Evolutionary conservation across 23 red algal species (phyloP).

Genomic region (Gracilaria domingensis): DNA sequence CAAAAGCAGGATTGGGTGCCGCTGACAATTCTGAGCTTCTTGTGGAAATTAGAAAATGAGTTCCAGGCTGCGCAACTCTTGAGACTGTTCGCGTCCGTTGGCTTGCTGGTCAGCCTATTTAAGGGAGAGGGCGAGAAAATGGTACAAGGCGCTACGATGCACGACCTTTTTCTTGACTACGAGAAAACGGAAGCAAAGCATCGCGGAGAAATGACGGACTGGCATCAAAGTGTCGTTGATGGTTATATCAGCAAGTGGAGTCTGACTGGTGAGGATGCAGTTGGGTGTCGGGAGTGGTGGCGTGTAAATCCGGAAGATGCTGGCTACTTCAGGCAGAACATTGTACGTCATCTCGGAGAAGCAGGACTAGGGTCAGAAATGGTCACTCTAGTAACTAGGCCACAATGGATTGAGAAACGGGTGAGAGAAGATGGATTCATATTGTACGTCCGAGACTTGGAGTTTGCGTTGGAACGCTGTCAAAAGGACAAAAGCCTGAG

Average conservation of each 20-base stretch:
- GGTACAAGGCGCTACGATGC: conserved; percentile 9
- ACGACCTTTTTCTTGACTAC: conserved; percentile 27
- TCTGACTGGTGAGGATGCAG: background rate
- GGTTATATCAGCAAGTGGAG: conserved; percentile 3
- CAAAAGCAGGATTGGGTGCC: conserved; percentile 24
- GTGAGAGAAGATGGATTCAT: conserved; percentile 25
- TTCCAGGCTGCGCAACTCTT: conserved; percentile 2
- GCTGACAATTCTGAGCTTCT: background rate
- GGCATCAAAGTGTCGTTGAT: conserved; percentile 21
- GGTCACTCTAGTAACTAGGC: background rate
- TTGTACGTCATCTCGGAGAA: conserved; percentile 18
- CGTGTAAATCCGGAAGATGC: conserved; percentile 9
- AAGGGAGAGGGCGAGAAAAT: conserved; percentile 4
- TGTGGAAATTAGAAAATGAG: conserved; percentile 14
- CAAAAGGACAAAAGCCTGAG: background rate
- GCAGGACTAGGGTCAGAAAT: conserved; percentile 16
- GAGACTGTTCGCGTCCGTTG: conserved; percentile 7
- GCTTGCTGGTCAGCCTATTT: conserved; percentile 17
- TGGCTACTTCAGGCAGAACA: conserved; percentile 17
- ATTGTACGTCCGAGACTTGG: background rate
- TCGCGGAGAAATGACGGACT: conserved; percentile 15
- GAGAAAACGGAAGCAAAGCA: conserved; percentile 22
- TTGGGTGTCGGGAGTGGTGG: conserved; percentile 12
- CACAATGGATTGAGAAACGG: conserved; percentile 22
- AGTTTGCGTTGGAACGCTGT: background rate